Evolutionary conservation across 345 rosid genomes (phyloP), one percentile per base, ranked within the genome.

Genomic region (Linum tenue): DNA sequence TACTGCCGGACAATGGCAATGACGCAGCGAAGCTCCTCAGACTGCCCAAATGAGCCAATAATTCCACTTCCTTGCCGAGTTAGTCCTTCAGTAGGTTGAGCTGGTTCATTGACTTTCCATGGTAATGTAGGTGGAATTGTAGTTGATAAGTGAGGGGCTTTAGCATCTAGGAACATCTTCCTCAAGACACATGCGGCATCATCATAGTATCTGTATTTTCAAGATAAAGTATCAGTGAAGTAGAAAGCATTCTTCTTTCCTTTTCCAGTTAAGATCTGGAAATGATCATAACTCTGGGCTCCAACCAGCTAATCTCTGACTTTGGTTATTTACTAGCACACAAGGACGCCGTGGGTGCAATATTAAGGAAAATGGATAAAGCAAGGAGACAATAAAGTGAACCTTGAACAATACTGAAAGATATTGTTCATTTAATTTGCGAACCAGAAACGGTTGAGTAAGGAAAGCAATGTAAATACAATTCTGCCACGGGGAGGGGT

Each of bases 31-130:
- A 95, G 82, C 85, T 95, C 99, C 88, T 91, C 98, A 37, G 91
- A 80, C 76, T 89, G 94, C 75, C 97, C 99, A 80, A 85, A 91
- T 67, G 85, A 74, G 70, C 94, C 98, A 80, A 88, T 86, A 65
- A 89, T 80, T 65, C 99, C 99, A 79, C 97, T 95, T 76, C 98
- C 99, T 59, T 91, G 95, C 66, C 96, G 96, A 68, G 94, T 95
- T 67, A 87, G 86, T 66, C 96, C 96, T 78, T 95, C 97, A 36
- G 83, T 77, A 63, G 84, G 81, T 69, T 80, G 90, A 69, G 81
- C 82, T 64, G 87, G 85, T 76, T 91, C 96, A 72, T 86, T 91
- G 65, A 80, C 79, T 72, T 95, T 95, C 99, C 99, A 95, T 48
- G 98, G 99, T 70, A 95, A 79, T 60, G 69, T 75, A 58, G 98